These are phyloP conservation scores for Rhynchospora pubera DNA, from an alignment of 176 grass and related monocot genomes.

Conservation along the genomic window DNA sequence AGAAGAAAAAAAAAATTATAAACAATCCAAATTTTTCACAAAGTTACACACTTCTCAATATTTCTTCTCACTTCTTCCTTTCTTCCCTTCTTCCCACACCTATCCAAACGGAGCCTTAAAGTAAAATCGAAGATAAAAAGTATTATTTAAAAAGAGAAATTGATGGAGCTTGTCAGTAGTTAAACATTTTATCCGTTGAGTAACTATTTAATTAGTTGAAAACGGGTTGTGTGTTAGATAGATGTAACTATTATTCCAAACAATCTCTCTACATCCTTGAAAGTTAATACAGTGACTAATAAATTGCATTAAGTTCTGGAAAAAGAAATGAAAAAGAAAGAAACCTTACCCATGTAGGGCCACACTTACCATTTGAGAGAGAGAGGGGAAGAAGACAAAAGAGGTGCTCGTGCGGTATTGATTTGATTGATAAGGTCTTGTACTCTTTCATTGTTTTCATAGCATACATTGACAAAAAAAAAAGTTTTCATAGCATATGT, in stretches of 20 bases:
- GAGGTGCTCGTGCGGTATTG: slow-evolving; percentile 19
- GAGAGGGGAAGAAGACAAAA: slow-evolving; percentile 16
- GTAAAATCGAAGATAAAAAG: neutral
- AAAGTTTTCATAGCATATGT: too few relatives aligned
- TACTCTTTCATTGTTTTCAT: neutral
- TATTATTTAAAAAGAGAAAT: neutral
- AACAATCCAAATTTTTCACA: too few relatives aligned
- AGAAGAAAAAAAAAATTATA: too few relatives aligned
- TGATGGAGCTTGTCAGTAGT: neutral
- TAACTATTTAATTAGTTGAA: neutral
- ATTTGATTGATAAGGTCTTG: slow-evolving; percentile 18
- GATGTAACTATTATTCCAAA: neutral
- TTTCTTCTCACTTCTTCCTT: too few relatives aligned
- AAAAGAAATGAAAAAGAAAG: slow-evolving; percentile 13
- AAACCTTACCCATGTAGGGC: slow-evolving; percentile 10
- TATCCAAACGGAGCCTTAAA: too few relatives aligned
- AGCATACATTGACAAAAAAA: too few relatives aligned
- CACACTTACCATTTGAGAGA: neutral
- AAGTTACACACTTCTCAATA: too few relatives aligned
- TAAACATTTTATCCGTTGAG: neutral
- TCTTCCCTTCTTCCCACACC: too few relatives aligned
- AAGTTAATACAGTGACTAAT: neutral
- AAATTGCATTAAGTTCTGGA: slow-evolving; percentile 6
- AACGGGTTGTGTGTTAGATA: neutral
- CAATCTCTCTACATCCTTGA: neutral